Evolutionary conservation across 2,329 filamentous ascomycete species (phyloP), one percentile per base, ranked within the genome.

Genomic region (Fusarium euwallaceae): DNA sequence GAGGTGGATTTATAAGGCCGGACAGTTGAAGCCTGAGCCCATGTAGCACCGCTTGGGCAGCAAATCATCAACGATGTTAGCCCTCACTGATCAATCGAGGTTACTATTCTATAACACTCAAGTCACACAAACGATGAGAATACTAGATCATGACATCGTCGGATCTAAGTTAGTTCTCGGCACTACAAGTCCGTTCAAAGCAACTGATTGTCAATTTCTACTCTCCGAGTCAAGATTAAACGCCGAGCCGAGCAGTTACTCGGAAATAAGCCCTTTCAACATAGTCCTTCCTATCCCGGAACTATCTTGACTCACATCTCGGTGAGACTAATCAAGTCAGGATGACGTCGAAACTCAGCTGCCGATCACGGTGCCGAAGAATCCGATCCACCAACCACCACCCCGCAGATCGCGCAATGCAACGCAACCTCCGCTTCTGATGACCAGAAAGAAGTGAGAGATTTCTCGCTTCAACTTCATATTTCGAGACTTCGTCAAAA

Each of bases 301-400:
- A 29, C 45, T 51, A 8, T 24, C 6, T n/a, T 55, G 27, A 55
- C 48, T 55, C 48, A 55, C 3, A 55, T 20, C 27, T 32, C 48
- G 24, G 48, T 34, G 27, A 27, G 36, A 29, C 36, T 39, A 22
- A 39, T 39, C n/a, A n/a, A 59, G 36, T 59, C 36, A 37, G 36
- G 34, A 72, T 69, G 51, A 60, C 61, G 43, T 72, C 70, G 71
- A 67, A 29, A 6, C 27, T 22, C 20, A 2, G 27, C 6, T n/a
- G 71, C 72, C 71, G 72, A 74, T 61, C 11, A 51, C 72, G 69
- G 72, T 61, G 59, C 72, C 72, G 72, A 75, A 60, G 63, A 55
- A 22, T 63, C 72, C 69, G 69, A 70, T 43, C 65, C 72, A 67
- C 41, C 59, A 32, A 34, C 59, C 27, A 34, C 32, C 53, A 58